Evolutionary conservation across 129 eudicot genomes (phyloP), one percentile per base, ranked within the genome.

Genomic region (Mikania micrantha): DNA sequence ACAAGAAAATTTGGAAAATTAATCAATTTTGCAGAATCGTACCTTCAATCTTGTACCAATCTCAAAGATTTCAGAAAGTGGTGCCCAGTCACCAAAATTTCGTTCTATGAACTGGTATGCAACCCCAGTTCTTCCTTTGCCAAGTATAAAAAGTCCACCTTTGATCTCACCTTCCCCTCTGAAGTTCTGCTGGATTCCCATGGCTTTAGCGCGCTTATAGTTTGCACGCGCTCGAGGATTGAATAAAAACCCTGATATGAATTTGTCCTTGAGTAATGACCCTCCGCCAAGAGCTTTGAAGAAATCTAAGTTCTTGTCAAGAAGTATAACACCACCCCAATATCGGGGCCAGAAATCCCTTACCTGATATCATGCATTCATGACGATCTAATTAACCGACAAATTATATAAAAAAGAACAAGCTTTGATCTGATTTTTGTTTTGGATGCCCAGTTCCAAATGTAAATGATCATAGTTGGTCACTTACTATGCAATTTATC

Each of bases 31-130:
- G 2, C 13, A 34, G 35, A 64, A 16, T 59, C 54, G 20, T 83
- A 85, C 93, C 96, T 85, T 85, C 57, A 89, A 42, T 11, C 70
- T 83, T 70, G 78, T 75, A 71, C 90, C 81, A 35, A 89, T 84
- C 15, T 85, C 87, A 56, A 85, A 36, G 70, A 85, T 75, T 85
- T 85, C 96, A 57, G 87, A 70, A 60, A 79, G 76, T n/a, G 96
- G 96, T 13, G 96, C 93, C 96, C 96, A 89, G 67, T 89, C 96
- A 64, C 96, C 96, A 22, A 89, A 85, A 70, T 83, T 89, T 64
- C 90, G 76, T 56, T 85, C 96, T 19, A 89, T 85, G 50, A 85
- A 89, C 83, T 89, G 96, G 71, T 89, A 89, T 9, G 93, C 96
- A 57, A 89, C 70, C 19, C 96, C 96, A 72, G 79, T 79, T 74